Conservation (phyloP, 2,329 filamentous ascomycete species). For the Fusarium devonianum region DNA sequence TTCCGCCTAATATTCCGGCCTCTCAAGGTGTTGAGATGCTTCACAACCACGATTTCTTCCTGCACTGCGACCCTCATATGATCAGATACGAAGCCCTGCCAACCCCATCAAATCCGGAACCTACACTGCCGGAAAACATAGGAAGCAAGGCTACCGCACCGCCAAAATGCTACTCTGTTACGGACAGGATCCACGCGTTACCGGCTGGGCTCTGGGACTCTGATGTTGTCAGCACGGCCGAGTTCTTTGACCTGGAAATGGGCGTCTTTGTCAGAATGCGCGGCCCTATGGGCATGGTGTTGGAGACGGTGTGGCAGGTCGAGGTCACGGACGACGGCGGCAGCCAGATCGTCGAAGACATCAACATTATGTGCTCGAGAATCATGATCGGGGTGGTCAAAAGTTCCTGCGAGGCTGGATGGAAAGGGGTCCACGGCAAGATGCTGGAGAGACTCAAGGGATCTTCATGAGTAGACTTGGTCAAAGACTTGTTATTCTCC, state of each 20-base stretch:
- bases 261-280: slow-evolving; percentile 61
- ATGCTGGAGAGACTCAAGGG: slow-evolving; percentile 50
- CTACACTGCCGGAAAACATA: slow-evolving; percentile 43
- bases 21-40: slow-evolving; percentile 54
- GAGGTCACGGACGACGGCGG: slow-evolving; percentile 43
- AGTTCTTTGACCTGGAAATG: slow-evolving; percentile 58
- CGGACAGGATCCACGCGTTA: slow-evolving; percentile 58
- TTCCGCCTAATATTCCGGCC: slow-evolving; percentile 50
- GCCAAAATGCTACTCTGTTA: slow-evolving; percentile 56
- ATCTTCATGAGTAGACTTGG: slow-evolving; percentile 8
- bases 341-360: slow-evolving; percentile 57
- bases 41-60: slow-evolving; percentile 60
- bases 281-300: slow-evolving; percentile 58
- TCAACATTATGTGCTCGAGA: slow-evolving; percentile 58
- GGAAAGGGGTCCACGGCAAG: slow-evolving; percentile 59
- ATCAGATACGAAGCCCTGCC: slow-evolving; percentile 51
- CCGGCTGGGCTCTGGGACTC: slow-evolving; percentile 64
- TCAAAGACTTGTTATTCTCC: neutral
- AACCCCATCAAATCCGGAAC: slow-evolving; percentile 37
- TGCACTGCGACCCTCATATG: slow-evolving; percentile 61
- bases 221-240: slow-evolving; percentile 61
- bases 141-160: slow-evolving; percentile 36
- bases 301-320: slow-evolving; percentile 62
- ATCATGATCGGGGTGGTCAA: slow-evolving; percentile 59
- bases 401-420: slow-evolving; percentile 58